Evolutionary conservation across 179 eudicot genomes (phyloP), one percentile per base, ranked within the genome.

Genomic region (Vitellaria paradoxa): DNA sequence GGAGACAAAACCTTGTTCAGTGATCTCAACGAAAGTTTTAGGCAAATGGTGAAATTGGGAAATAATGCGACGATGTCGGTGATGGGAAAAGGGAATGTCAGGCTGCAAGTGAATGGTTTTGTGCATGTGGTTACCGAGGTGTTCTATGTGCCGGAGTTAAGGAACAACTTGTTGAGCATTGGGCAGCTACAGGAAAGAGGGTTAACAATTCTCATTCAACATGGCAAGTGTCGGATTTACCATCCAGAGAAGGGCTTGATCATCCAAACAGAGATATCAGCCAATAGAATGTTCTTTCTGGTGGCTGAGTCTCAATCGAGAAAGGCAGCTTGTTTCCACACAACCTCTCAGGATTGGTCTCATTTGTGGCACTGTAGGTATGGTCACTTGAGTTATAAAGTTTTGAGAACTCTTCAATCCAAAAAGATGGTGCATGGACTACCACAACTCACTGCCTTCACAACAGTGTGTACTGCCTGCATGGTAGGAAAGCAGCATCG

Each of bases 171-270:
- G 17, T 14, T 55, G 11, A 55, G 60, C 60, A 55, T 55, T 13
- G 60, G 60, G 3, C 60, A 55, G 11, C 17, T 55, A 2, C 60
- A 55, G 11, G 14, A 55, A 14, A 55, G 11, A 13, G 60, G 60
- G 3, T 8, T 15, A 2, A n/a, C 63, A 2, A n/a, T 59, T 17
- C 5, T 59, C 3, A 2, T 59, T 17, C 63, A 59, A 59, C 63
- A 65, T 24, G 67, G 68, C 9, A 47, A 14, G 67, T 74, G 50
- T 55, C 37, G 45, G 8, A 11, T 74, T 3, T 47, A 14, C 11
- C 52, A 74, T 74, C 67, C 52, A 14, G 18, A 60, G n/a, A 30
- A 1, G 37, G 76, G 66, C 26, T 17, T 73, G 66, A 56, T 73
- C 2, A 30, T 37, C 5, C 23, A 73, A 7, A 56, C 53, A 4